Evolutionary conservation across 1,284 basidiomycete species (phyloP).

Genomic region (Neonothopanus nambi): DNA sequence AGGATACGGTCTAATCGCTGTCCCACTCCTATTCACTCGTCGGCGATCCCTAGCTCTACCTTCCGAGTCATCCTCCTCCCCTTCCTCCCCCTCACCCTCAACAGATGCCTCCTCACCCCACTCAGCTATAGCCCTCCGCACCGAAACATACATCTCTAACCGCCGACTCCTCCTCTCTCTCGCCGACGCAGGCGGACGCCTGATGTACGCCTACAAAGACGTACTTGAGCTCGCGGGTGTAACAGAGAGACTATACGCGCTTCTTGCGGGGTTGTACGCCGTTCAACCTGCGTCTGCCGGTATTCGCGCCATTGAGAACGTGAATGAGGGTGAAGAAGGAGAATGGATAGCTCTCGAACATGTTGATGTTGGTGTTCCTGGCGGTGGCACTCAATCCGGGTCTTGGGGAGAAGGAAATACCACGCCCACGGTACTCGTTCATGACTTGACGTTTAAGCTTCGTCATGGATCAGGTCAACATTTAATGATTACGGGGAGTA

Average conservation of each 20-base stretch:
- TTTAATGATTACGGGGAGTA: slow-evolving; percentile 91
- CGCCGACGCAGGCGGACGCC: slow-evolving; percentile 90
- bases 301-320: background rate
- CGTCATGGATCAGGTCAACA: slow-evolving; percentile 86
- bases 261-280: slow-evolving; percentile 84
- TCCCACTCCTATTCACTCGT: slow-evolving; percentile 76
- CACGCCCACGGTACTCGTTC: slow-evolving; percentile 55
- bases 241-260: slow-evolving; percentile 86
- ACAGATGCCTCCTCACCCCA: background rate
- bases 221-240: slow-evolving; percentile 92
- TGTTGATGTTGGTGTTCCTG: slow-evolving; percentile 76
- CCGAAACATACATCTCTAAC: slow-evolving; percentile 90
- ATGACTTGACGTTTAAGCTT: slow-evolving; percentile 72
- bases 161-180: slow-evolving; percentile 90
- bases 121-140: slow-evolving; percentile 9
- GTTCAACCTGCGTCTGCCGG: slow-evolving; percentile 33
- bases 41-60: background rate
- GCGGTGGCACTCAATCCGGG: background rate
- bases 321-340: background rate
- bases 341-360: slow-evolving; percentile 60
- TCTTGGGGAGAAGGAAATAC: background rate
- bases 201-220: slow-evolving; percentile 93
- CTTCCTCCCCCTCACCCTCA: background rate
- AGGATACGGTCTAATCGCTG: slow-evolving; percentile 86
- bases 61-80: background rate